Conservation (phyloP, 441 rosid species). For the Croton laevigatus region DNA sequence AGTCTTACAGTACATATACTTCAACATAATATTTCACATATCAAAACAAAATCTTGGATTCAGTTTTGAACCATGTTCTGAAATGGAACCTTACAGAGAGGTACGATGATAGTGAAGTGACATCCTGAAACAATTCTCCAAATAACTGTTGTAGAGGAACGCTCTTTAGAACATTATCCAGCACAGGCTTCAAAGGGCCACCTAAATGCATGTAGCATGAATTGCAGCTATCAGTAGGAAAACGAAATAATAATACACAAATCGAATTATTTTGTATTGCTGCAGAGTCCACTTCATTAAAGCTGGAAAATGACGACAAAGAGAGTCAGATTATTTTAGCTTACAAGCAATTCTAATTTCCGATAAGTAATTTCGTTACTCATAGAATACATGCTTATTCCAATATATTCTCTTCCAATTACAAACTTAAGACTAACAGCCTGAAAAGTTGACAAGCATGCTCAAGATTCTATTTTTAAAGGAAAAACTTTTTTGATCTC, state of each 20-base stretch:
- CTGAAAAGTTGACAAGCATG: neutral
- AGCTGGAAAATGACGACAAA: neutral
- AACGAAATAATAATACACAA: neutral
- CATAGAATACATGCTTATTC: neutral
- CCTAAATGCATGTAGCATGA: slow-evolving; percentile 31
- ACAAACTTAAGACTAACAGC: neutral
- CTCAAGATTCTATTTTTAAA: neutral
- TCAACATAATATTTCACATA: neutral
- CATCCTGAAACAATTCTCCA: slow-evolving; percentile 38
- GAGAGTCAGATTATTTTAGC: neutral
- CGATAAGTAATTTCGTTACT: no score
- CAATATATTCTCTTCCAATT: neutral
- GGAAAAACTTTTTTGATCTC: no score
- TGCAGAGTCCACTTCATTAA: slow-evolving; percentile 18
- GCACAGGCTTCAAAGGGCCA: slow-evolving; percentile 35
- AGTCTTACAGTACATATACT: neutral
- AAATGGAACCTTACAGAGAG: slow-evolving; percentile 43
- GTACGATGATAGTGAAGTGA: slow-evolving; percentile 34
- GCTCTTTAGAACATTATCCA: slow-evolving; percentile 37
- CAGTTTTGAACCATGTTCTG: neutral
- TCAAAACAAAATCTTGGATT: neutral
- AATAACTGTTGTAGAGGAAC: slow-evolving; percentile 36
- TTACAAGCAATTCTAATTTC: neutral
- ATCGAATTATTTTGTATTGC: neutral
- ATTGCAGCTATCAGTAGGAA: slow-evolving; percentile 6